A percentile compares a stretch with the other conserved stretches of the same genome.
Conservation (phyloP, 305 asterid species). For the Fraxinus ornus region DNA sequence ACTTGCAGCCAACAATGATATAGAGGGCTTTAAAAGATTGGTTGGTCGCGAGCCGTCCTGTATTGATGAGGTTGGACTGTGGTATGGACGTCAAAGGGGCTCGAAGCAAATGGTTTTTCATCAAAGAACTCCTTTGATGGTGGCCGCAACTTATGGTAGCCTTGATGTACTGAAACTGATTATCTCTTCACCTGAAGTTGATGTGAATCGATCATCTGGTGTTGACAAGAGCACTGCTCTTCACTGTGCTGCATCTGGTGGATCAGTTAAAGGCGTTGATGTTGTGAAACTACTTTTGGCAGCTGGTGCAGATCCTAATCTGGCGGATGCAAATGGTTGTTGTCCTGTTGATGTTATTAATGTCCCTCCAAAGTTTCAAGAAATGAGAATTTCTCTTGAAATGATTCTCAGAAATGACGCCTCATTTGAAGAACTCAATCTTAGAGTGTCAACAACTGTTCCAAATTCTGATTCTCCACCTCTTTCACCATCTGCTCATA, state of each 20-base stretch:
- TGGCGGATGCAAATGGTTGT: slow-evolving; percentile 53
- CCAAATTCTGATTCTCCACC: slow-evolving; percentile 44
- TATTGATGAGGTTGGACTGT: slow-evolving; percentile 58
- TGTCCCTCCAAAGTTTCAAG: slow-evolving; percentile 46
- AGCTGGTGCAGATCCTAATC: slow-evolving; percentile 71
- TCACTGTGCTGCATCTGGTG: slow-evolving; percentile 85
- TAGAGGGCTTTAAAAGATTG: slow-evolving; percentile 43
- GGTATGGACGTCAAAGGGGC: slow-evolving; percentile 85
- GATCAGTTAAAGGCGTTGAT: slow-evolving; percentile 48
- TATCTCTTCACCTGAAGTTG: slow-evolving; percentile 54
- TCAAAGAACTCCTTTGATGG: slow-evolving; percentile 78
- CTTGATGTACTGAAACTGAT: slow-evolving; percentile 57
- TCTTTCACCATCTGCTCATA: slow-evolving; percentile 43
- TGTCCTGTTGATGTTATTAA: slow-evolving; percentile 55
- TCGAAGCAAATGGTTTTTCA: slow-evolving; percentile 72
- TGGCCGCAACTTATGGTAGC: slow-evolving; percentile 82
- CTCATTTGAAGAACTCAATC: slow-evolving; percentile 31
- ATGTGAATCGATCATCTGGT: slow-evolving; percentile 64
- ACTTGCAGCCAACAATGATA: slow-evolving; percentile 71
- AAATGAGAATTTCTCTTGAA: slow-evolving; percentile 42
- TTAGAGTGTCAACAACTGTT: slow-evolving; percentile 30
- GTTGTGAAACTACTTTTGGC: slow-evolving; percentile 56
- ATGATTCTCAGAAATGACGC: slow-evolving; percentile 45
- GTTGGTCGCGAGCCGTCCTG: slow-evolving; percentile 36
- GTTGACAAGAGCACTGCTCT: slow-evolving; percentile 65